Percentiles rank a stretch among this genome's conserved stretches.
Conservation (phyloP, 139 green algal species). For the Chlamydomonas sp. region DNA sequence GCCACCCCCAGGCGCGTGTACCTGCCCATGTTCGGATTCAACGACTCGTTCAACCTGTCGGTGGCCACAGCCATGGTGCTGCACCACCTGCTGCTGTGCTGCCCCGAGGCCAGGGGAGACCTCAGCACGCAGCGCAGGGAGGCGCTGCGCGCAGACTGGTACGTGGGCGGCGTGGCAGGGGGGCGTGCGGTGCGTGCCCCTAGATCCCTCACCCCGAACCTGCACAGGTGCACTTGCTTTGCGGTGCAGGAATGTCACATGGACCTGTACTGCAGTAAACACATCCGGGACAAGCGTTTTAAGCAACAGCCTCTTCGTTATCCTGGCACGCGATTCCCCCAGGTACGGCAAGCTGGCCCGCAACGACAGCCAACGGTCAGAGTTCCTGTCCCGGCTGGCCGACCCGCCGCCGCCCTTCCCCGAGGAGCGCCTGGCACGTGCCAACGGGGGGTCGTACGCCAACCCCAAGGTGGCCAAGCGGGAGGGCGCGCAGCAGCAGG, state of each 20-base stretch:
- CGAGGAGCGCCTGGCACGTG: conserved; percentile 10
- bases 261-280: not conserved
- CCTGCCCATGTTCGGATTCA: conserved; percentile 64
- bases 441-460: not conserved
- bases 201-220: not conserved
- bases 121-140: conserved; percentile 20
- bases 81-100: conserved; percentile 40
- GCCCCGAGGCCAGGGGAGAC: conserved; percentile 39
- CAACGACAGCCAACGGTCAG: conserved; percentile 7
- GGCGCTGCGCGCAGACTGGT: conserved; percentile 24
- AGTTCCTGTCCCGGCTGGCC: conserved; percentile 24
- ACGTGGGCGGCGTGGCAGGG: not conserved
- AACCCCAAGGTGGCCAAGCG: no score
- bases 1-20: conserved; percentile 48
- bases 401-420: conserved; percentile 17
- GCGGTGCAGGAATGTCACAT: not conserved
- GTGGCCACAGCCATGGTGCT: conserved; percentile 56
- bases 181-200: not conserved
- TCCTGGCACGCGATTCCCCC: not conserved
- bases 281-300: not conserved
- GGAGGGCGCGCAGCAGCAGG: no score
- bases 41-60: conserved; percentile 51
- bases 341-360: conserved; percentile 32
- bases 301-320: not conserved
- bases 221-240: not conserved